Evolutionary conservation across 345 rosid genomes (phyloP).

Genomic region (Eucalyptus polyanthemos): DNA sequence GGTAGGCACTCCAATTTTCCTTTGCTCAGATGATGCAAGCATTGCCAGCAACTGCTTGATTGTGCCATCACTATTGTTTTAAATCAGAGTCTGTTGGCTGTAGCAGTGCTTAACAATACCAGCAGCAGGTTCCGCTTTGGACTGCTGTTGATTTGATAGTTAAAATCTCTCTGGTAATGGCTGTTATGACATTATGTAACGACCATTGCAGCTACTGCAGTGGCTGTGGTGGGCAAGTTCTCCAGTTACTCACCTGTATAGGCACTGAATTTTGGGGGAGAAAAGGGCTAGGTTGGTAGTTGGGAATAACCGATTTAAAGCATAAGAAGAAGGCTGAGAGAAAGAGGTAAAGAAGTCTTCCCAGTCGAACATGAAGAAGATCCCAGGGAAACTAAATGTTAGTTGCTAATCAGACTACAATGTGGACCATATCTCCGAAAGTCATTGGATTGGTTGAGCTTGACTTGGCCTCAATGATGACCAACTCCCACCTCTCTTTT

Average conservation of each 20-base stretch:
- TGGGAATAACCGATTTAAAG: background rate
- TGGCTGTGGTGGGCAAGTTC: background rate
- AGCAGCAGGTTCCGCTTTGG: background rate
- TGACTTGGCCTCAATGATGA: background rate
- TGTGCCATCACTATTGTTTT: background rate
- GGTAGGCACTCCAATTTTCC: constrained; percentile 19
- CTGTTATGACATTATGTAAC: background rate
- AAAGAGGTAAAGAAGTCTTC: background rate
- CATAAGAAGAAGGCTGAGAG: background rate
- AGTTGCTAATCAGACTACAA: background rate
- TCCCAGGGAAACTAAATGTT: background rate
- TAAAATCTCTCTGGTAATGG: background rate
- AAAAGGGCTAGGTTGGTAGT: background rate
- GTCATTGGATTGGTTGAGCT: background rate
- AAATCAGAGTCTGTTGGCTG: background rate
- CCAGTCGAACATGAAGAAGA: background rate
- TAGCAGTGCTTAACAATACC: background rate
- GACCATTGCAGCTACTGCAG: background rate
- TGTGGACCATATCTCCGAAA: background rate
- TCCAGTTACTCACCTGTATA: background rate
- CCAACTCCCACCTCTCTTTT: background rate
- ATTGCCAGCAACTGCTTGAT: background rate
- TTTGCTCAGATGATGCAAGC: background rate
- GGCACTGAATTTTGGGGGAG: background rate
- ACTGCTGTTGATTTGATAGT: background rate